A percentile compares a stretch with the other conserved stretches of the same genome.
Conservation (phyloP, 2,329 filamentous ascomycete genomes). For the Gaeumannomyces tritici region DNA sequence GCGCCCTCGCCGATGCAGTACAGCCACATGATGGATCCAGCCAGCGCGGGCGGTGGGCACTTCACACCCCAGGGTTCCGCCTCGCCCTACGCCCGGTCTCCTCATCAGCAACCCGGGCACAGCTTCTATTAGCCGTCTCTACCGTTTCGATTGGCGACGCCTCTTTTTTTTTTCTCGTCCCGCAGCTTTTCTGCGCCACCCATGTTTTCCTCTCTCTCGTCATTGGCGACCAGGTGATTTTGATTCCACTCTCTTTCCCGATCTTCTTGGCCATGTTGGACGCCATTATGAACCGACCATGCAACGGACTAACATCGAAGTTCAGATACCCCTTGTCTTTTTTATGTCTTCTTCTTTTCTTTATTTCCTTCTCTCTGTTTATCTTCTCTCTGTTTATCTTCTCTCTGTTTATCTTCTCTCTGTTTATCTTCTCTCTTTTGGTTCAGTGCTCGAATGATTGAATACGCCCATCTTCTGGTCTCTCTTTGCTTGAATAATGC, state of each 20-base stretch:
- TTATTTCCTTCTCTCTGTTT: not conserved
- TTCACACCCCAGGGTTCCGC: constrained; percentile 30
- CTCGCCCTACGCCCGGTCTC: constrained; percentile 32
- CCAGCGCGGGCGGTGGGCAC: constrained; percentile 19
- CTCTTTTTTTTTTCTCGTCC: not conserved
- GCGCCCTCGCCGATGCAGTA: constrained; percentile 15
- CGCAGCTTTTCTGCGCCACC: not conserved
- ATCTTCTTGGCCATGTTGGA: not conserved
- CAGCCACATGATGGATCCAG: constrained; percentile 19
- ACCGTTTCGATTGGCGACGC: not conserved
- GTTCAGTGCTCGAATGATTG: too few relatives aligned
- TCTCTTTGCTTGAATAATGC: not conserved
- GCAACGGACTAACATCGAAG: not conserved
- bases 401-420: not conserved
- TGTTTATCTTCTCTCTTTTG: too few relatives aligned
- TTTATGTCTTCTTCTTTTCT: constrained; percentile 2
- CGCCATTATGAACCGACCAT: not conserved
- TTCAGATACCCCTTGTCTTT: constrained; percentile 7
- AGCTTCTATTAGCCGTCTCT: constrained; percentile 1
- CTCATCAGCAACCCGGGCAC: constrained; percentile 23
- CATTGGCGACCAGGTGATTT: not conserved
- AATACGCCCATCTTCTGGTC: not conserved
- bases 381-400: constrained; percentile 6
- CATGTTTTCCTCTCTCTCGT: constrained; percentile 1
- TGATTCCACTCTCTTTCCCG: not conserved